Percentiles rank a stretch among this genome's conserved stretches.
phyloP scores from a whole-genome alignment of 805 yeast genomes.

The Sugiyamaella smithiae region DNA sequence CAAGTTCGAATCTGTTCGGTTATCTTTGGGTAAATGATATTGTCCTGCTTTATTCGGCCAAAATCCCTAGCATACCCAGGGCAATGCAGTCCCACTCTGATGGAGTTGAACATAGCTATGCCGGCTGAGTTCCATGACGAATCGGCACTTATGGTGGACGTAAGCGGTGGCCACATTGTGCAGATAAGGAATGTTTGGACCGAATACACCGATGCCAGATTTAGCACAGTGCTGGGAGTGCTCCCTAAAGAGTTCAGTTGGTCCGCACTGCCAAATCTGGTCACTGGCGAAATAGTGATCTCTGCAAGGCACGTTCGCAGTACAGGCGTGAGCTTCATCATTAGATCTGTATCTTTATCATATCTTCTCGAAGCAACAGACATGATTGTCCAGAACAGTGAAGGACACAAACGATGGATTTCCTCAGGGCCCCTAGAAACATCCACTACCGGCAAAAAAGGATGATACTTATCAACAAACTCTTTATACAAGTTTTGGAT shows the following conservation, averaged over 20 bases:
- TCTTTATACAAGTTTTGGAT: conserved; percentile 65
- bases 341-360: conserved; percentile 40
- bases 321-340: conserved; percentile 61
- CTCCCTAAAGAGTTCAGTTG: conserved; percentile 43
- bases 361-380: conserved; percentile 75
- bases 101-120: conserved; percentile 87
- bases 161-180: conserved; percentile 94
- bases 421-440: conserved; percentile 76
- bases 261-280: conserved; percentile 54
- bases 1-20: conserved; percentile 86
- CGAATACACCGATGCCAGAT: conserved; percentile 87
- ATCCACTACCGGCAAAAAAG: conserved; percentile 84
- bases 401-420: conserved; percentile 76
- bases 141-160: conserved; percentile 92
- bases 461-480: conserved; percentile 75
- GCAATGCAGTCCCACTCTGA: conserved; percentile 84
- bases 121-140: conserved; percentile 96
- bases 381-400: conserved; percentile 91
- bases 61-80: conserved; percentile 59
- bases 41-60: conserved; percentile 46
- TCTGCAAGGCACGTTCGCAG: conserved; percentile 80
- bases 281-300: conserved; percentile 84
- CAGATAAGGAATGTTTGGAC: conserved; percentile 89
- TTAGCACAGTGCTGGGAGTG: conserved; percentile 62
- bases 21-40: conserved; percentile 36